Base-by-base conservation (phyloP, 108 stramenopile species). In the Cyclotella distinguenda region DNA sequence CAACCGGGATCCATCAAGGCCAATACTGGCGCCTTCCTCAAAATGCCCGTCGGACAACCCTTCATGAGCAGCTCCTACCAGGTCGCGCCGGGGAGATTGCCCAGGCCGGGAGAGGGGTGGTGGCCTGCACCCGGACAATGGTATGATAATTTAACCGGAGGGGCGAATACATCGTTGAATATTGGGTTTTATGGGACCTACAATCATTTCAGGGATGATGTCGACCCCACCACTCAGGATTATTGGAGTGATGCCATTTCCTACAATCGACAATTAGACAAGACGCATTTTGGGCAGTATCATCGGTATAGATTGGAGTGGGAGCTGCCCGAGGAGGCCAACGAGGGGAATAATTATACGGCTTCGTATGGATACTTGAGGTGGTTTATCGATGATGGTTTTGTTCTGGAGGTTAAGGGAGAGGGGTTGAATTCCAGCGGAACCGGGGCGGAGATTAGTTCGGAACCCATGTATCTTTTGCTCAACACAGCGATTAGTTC, bases 241-340 rank as follows among this genome's bases (percentile, higher is more conserved):
- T 98, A 97, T 67, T 86, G 91, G 89, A 86, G 87, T 54, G 98
- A 98, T 79, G 98, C 96, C 32, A 84, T 98, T 16, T 91, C 89
- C 49, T 95, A 71, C 68, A 96, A 97, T 79, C 63, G 86, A 46
- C 88, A 91, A 44, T 66, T 98, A 39, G 68, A 79, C 36, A 66
- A 34, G 32, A 79, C 39, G 38, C 84, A 96, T 72, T 98, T 96
- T 81, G 81, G 87, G 6, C 51, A 59, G n/a, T 68, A 74, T n/a
- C 95, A 97, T 69, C 68, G 46, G 28, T 98, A 96, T 77, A 64
- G 96, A 33, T 56, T 98, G n/a, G 96, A 98, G 71, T 98, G 98
- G 98, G 87, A 93, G 47, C 60, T 89, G 40, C 90, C 89, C 22
- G 84, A 85, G 7, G 72, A 78, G 3, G 70, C 36, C 1, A 65